Evolutionary conservation across 805 yeast species (phyloP).

Genomic region (Pichia heedii): DNA sequence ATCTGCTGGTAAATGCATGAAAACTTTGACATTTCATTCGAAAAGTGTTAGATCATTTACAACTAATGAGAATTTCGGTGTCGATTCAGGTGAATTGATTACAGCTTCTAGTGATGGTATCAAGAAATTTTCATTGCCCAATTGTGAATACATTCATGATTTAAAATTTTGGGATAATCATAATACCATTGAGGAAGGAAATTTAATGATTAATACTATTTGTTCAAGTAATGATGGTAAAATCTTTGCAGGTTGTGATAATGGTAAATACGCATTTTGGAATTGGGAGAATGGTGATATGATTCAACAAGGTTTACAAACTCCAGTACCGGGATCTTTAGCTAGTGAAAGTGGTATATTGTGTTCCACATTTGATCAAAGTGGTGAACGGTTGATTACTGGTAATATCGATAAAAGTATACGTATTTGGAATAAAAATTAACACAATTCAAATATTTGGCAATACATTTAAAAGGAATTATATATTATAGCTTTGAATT

Average conservation of each 20-base stretch:
- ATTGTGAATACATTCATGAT: slow-evolving; percentile 50
- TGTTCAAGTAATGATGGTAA: slow-evolving; percentile 52
- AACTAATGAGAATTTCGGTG: slow-evolving; percentile 40
- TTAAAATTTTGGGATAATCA: slow-evolving; percentile 39
- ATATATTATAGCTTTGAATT: no score
- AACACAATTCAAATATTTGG: background rate
- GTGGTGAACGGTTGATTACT: slow-evolving; percentile 74
- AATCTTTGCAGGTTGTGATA: slow-evolving; percentile 74
- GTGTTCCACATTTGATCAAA: slow-evolving; percentile 64
- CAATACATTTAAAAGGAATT: no score
- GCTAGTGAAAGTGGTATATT: slow-evolving; percentile 61
- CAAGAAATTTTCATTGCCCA: slow-evolving; percentile 76
- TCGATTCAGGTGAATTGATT: slow-evolving; percentile 61
- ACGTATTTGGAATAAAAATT: slow-evolving; percentile 49
- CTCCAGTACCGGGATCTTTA: slow-evolving; percentile 60
- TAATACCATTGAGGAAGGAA: slow-evolving; percentile 26
- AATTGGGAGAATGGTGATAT: slow-evolving; percentile 68
- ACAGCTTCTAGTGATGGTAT: slow-evolving; percentile 77
- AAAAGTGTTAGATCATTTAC: slow-evolving; percentile 71
- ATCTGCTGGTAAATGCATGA: slow-evolving; percentile 61
- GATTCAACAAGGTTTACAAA: slow-evolving; percentile 45
- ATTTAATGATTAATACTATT: slow-evolving; percentile 57
- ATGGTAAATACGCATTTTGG: slow-evolving; percentile 68
- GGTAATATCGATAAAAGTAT: slow-evolving; percentile 88
- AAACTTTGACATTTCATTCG: slow-evolving; percentile 76